Conservation (phyloP, 805 yeast genomes). For the Kregervanrija fluxuum region DNA sequence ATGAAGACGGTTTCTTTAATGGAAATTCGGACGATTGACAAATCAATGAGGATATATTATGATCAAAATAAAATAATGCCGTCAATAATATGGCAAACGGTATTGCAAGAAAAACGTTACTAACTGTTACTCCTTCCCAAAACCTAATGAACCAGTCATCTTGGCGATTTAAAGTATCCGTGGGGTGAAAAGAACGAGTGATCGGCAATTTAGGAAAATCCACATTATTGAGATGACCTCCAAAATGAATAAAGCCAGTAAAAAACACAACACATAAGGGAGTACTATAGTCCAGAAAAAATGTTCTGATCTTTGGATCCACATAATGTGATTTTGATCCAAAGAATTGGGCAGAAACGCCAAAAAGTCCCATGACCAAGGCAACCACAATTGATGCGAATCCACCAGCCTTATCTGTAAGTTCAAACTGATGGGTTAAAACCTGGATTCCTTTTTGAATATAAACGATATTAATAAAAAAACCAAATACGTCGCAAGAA, state of each 20-base stretch:
- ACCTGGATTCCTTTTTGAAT: slow-evolving; percentile 88
- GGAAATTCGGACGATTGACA: slow-evolving; percentile 83
- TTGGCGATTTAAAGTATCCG: slow-evolving; percentile 36
- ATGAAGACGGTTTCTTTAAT: slow-evolving; percentile 76
- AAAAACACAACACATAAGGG: slow-evolving; percentile 81
- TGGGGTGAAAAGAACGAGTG: slow-evolving; percentile 69
- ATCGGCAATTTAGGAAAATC: slow-evolving; percentile 59
- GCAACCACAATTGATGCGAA: slow-evolving; percentile 73
- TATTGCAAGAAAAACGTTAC: slow-evolving; percentile 77
- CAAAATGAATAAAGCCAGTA: slow-evolving; percentile 90
- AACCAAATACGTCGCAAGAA: slow-evolving; percentile 90
- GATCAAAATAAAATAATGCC: slow-evolving; percentile 85
- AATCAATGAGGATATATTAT: slow-evolving; percentile 88
- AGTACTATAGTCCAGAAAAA: slow-evolving; percentile 80
- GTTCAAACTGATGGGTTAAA: slow-evolving; percentile 57
- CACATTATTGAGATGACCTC: slow-evolving; percentile 59
- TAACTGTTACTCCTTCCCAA: slow-evolving; percentile 61
- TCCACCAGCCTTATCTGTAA: slow-evolving; percentile 25
- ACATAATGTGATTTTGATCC: slow-evolving; percentile 61
- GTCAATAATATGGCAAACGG: slow-evolving; percentile 90
- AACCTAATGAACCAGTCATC: slow-evolving; percentile 75
- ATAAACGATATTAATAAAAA: slow-evolving; percentile 82
- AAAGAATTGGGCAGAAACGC: slow-evolving; percentile 50
- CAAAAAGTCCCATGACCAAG: slow-evolving; percentile 68
- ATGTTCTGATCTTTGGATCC: slow-evolving; percentile 50